phyloP scores from a whole-genome alignment of 257 asterid genomes.

The Ophiorrhiza pumila region DNA sequence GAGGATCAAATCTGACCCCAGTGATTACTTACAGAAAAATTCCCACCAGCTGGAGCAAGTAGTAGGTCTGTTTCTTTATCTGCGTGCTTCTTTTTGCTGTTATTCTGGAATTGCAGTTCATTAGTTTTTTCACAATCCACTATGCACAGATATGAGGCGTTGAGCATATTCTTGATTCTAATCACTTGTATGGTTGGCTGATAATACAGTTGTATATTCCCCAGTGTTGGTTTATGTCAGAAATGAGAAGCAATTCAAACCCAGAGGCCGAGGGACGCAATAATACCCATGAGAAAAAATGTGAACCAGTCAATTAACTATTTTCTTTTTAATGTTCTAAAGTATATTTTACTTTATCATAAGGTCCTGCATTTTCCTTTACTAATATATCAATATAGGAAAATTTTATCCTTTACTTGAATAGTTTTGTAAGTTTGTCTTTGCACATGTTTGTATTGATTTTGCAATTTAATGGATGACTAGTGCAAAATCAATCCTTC shows the following conservation, averaged over 20 bases:
- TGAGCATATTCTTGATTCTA: not conserved
- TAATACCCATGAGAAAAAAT: not conserved
- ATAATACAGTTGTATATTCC: not conserved
- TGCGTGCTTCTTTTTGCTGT: conserved; percentile 6
- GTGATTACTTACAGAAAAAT: conserved; percentile 67
- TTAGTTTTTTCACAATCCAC: not conserved
- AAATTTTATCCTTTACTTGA: not conserved
- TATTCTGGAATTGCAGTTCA: not conserved
- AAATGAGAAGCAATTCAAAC: not conserved
- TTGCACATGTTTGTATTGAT: not conserved
- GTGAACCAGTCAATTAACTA: not conserved
- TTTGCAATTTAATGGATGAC: not conserved
- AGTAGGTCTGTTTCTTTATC: conserved; percentile 48
- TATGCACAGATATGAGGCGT: not conserved
- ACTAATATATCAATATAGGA: not conserved
- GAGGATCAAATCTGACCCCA: conserved; percentile 75
- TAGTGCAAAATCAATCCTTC: not conserved
- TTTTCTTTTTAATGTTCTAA: not conserved
- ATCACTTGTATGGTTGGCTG: not conserved
- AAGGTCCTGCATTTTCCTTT: not conserved
- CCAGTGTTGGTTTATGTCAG: not conserved
- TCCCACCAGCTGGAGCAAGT: conserved; percentile 78
- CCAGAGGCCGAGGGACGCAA: not conserved
- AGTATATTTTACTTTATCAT: not conserved
- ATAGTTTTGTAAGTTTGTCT: not conserved